These are phyloP conservation scores for sorghum (Sorghum bicolor) DNA, from an alignment of 176 grass and related monocot species.

Conservation along the genomic window Sorghum_bicolor_NCBIv3 NC_012878.2:33761001-33761500, in stretches of 20 bases:
- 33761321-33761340: neutral
- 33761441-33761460: neutral
- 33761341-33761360: neutral
- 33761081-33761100: constrained; percentile 46
- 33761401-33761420: neutral
- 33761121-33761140: constrained; percentile 35
- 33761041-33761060: constrained; percentile 50
- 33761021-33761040: constrained; percentile 35
- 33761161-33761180: constrained; percentile 52
- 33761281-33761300: neutral
- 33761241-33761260: neutral
- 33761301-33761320: neutral
- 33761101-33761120: constrained; percentile 40
- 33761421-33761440: neutral
- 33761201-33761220: neutral
- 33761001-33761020: constrained; percentile 47
- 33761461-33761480: neutral
- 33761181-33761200: neutral
- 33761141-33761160: constrained; percentile 44
- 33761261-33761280: neutral
- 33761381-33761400: neutral
- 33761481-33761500: neutral
- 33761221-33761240: neutral
- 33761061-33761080: constrained; percentile 45
- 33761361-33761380: neutral